Evolutionary conservation across 352 stramenopile genomes (phyloP).

Genomic region (Thraustotheca clavata): DNA sequence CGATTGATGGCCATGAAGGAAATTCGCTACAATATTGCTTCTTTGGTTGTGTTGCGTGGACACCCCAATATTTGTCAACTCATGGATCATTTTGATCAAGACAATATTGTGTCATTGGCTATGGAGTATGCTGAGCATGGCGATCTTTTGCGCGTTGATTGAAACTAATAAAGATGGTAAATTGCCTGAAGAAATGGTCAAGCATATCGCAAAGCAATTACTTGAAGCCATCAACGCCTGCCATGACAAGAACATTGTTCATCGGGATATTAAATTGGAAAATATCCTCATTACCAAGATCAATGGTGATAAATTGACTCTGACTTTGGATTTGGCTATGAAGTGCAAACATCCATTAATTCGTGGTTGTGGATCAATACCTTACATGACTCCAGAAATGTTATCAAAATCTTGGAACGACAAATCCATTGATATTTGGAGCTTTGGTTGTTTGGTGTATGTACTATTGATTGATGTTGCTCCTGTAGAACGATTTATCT

Average conservation of each 20-base stretch:
- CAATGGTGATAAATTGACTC: too few species aligned
- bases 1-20: not conserved
- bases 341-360: slow-evolving; percentile 40
- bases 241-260: slow-evolving; percentile 47
- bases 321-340: slow-evolving; percentile 68
- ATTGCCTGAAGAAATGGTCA: slow-evolving; percentile 39
- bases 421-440: slow-evolving; percentile 67
- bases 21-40: not conserved
- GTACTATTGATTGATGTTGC: too few species aligned
- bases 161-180: not conserved
- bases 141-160: not conserved
- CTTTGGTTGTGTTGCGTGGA: not conserved
- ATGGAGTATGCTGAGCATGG: not conserved
- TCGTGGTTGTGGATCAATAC: slow-evolving; percentile 53
- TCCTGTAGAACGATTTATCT: too few species aligned
- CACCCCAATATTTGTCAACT: not conserved
- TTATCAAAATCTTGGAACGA: slow-evolving; percentile 48
- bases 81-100: not conserved
- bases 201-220: slow-evolving; percentile 51
- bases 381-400: slow-evolving; percentile 63
- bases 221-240: slow-evolving; percentile 49
- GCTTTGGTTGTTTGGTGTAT: slow-evolving; percentile 58
- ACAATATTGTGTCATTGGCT: not conserved
- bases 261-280: slow-evolving; percentile 71
- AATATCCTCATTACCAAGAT: slow-evolving; percentile 36